Evolutionary conservation across 139 green algal species (phyloP).

Genomic region (Monoraphidium neglectum): DNA sequence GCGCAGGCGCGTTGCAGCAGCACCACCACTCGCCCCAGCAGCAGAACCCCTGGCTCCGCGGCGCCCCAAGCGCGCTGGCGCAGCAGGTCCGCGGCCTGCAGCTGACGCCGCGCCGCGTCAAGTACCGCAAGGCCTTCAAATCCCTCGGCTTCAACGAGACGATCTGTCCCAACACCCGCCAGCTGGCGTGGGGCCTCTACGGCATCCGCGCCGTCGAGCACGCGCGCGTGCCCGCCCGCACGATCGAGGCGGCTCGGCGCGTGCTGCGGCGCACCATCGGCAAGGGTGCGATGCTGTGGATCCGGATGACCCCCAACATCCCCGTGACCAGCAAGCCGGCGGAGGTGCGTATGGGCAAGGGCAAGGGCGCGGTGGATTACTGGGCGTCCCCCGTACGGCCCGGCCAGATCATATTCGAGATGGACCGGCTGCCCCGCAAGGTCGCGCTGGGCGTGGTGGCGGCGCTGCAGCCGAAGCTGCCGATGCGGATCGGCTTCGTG

Average conservation of each 20-base stretch:
- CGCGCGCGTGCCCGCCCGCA: constrained; percentile 43
- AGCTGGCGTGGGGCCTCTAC: constrained; percentile 54
- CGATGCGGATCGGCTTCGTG: constrained; percentile 49
- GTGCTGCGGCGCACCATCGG: constrained; percentile 51
- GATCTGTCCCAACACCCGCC: constrained; percentile 51
- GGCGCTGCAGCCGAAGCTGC: constrained; percentile 50
- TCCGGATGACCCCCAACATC: constrained; percentile 50
- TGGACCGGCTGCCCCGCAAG: constrained; percentile 46
- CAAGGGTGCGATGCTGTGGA: constrained; percentile 54
- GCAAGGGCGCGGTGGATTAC: constrained; percentile 59
- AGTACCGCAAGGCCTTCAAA: constrained; percentile 41
- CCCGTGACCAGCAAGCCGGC: constrained; percentile 59
- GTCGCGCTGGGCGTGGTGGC: constrained; percentile 19
- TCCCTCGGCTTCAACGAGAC: constrained; percentile 47
- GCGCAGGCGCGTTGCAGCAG: too few species aligned
- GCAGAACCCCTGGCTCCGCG: not conserved
- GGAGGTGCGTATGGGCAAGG: constrained; percentile 66
- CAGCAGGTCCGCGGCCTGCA: constrained; percentile 11
- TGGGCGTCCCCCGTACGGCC: constrained; percentile 51
- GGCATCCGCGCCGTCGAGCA: constrained; percentile 51
- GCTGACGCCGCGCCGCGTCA: constrained; percentile 18
- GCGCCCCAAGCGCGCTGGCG: not conserved
- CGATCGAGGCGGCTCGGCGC: constrained; percentile 49
- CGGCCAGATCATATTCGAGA: constrained; percentile 61
- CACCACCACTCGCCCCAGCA: not conserved